Evolutionary conservation across 495 filamentous ascomycete species (phyloP).

Genomic region (Tuber magnatum): DNA sequence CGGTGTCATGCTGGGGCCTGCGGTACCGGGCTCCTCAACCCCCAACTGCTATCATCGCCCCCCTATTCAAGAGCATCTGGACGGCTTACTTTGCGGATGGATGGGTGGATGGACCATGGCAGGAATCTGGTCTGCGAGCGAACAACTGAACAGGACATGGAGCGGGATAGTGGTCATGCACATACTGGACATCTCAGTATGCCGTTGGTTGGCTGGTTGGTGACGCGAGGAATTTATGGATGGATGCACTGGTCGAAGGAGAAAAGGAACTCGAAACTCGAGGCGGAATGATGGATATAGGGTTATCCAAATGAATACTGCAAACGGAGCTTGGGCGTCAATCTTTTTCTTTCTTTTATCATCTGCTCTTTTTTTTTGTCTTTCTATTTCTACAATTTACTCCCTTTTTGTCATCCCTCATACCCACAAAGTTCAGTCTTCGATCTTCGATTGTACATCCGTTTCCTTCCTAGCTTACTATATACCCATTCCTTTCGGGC

Average conservation of each 20-base stretch:
- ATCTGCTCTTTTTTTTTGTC: conserved; percentile 8
- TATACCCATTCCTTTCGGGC: background rate
- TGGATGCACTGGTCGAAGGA: background rate
- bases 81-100: background rate
- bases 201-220: background rate
- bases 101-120: background rate
- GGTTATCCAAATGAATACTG: background rate
- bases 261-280: background rate
- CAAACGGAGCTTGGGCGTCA: background rate
- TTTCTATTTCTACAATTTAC: background rate
- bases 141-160: background rate
- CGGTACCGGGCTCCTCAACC: background rate
- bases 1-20: background rate
- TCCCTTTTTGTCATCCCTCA: background rate
- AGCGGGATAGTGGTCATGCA: background rate
- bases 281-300: background rate
- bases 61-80: background rate
- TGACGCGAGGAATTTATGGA: background rate
- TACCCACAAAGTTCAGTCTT: background rate
- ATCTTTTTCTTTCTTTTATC: conserved; percentile 11
- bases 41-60: background rate
- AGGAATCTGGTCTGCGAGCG: background rate
- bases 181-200: background rate
- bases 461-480: background rate
- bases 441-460: background rate